Evolutionary conservation across 345 rosid genomes (phyloP), one percentile per base, ranked within the genome.

Genomic region (Gossypium longicalyx): DNA sequence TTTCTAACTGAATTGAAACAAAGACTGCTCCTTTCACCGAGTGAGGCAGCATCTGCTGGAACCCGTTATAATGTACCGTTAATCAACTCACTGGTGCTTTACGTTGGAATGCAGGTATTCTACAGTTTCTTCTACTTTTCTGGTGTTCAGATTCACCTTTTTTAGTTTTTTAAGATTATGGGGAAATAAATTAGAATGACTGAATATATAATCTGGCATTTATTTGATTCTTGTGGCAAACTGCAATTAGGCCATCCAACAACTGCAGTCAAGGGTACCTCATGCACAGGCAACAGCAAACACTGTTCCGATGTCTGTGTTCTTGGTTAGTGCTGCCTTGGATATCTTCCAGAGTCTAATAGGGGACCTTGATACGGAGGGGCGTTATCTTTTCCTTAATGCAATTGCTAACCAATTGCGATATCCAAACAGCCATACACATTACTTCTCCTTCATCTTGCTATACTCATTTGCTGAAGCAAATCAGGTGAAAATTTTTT

Each of bases 381-480:
- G 98, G 16, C 91, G 98, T 78, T 96, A 96, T 72, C 90, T 96
- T 66, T 89, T 96, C 77, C 85, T 96, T 2, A 91, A 96, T 81
- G 98, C 99, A 38, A 85, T 92, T 23, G 95, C 99, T 7, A 93
- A 96, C 77, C 99, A 96, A 84, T 89, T 96, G 48, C 97, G 98
- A 54, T 96, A 96, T 79, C 98, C 99, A 1, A 96, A 96, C 85
- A 96, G 89, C 80, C 99, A 93, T 62, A 96, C 98, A 2, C 97
- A 96, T 77, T 91, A 93, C 85, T 96, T 93, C 85, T 96, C 99
- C 34, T 96, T 90, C 80, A 87, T 93, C 79, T 84, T 96, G 75
- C 97, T 96, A 7, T 86, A 84, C 84, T 83, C 89, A 9, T 96
- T 90, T 79, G 88, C 90, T 0, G 91, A 91, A 82, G 79, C 95